Evolutionary conservation across 169 alveolate genomes (phyloP), one percentile per base, ranked within the genome.

Genomic region (Babesia bovis): DNA sequence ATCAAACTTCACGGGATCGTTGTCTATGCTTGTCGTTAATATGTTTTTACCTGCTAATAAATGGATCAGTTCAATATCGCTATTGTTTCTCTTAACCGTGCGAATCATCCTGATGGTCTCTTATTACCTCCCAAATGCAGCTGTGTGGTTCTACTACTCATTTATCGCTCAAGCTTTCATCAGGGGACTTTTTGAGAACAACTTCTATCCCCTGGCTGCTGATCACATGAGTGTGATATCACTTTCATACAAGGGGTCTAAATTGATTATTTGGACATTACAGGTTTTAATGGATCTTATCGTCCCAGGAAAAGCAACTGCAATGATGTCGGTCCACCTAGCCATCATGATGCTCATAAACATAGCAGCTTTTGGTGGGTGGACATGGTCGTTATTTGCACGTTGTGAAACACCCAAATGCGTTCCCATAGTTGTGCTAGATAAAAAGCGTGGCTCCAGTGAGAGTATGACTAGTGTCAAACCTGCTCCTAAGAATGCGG

Each of bases 161-260:
- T 32, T 65, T n/a, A 56, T 74, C 25, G 9, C 42, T 23, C 60
- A 51, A 26, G 77, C 85, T 2, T 40, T 74, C n/a, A 38, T 65
- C 32, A 61, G 45, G 21, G 85, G 85, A 25, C 23, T 74, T 69
- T 74, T 74, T 52, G 73, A 66, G 32, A 21, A 40, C 40, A 67
- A 82, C 5, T 74, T 74, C 60, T 74, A 65, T 45, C 63, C 85
- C 0, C 32, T 66, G 7, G 68, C 79, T 6, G 71, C 79, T 12
- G 77, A 74, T 9, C 36, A 74, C 25, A 65, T 74, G 63, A 59
- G 75, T 25, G 60, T 66, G 2, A 28, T 74, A 50, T 63, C 81
- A 19, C 52, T 74, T 15, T 28, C 56, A 4, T 58, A 28, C 69
- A 58, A 58, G 38, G 53, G 36, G 57, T 40, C 69, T 53, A 58